These are phyloP conservation scores for Candida anglica DNA, from an alignment of 805 yeast genomes.

Conservation along the genomic window DNA sequence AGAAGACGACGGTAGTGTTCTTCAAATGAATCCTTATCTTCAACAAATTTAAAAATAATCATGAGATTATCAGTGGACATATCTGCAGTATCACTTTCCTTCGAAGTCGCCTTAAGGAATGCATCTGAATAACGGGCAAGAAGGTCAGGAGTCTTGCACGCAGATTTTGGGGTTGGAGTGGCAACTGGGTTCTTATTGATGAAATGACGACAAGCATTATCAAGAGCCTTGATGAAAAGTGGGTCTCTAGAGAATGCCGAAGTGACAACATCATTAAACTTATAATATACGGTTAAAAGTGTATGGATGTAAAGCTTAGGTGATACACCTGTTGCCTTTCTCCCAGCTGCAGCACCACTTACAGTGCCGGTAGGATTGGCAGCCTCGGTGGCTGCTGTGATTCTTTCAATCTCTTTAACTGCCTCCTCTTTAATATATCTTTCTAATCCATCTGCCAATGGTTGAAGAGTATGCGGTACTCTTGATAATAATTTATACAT, in stretches of 20 bases:
- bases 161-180: conserved; percentile 51
- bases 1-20: conserved; percentile 84
- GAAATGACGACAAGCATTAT: conserved; percentile 79
- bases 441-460: conserved; percentile 71
- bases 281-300: conserved; percentile 63
- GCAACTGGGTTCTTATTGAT: conserved; percentile 84
- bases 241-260: conserved; percentile 70
- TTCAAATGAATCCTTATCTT: conserved; percentile 94
- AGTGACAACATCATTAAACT: conserved; percentile 62
- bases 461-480: conserved; percentile 75
- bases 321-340: conserved; percentile 38
- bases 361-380: conserved; percentile 9
- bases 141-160: conserved; percentile 86
- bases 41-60: conserved; percentile 80
- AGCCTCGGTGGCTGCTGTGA: conserved; percentile 32
- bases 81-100: conserved; percentile 64
- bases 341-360: conserved; percentile 7
- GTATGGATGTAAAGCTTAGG: conserved; percentile 81
- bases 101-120: conserved; percentile 70
- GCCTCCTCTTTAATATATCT: conserved; percentile 58
- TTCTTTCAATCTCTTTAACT: conserved; percentile 50
- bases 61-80: conserved; percentile 83
- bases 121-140: conserved; percentile 87
- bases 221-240: conserved; percentile 80
- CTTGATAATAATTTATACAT: conserved; percentile 74